Conservation (phyloP, 1,284 basidiomycete species). For the Polyporus tsugae region DNA sequence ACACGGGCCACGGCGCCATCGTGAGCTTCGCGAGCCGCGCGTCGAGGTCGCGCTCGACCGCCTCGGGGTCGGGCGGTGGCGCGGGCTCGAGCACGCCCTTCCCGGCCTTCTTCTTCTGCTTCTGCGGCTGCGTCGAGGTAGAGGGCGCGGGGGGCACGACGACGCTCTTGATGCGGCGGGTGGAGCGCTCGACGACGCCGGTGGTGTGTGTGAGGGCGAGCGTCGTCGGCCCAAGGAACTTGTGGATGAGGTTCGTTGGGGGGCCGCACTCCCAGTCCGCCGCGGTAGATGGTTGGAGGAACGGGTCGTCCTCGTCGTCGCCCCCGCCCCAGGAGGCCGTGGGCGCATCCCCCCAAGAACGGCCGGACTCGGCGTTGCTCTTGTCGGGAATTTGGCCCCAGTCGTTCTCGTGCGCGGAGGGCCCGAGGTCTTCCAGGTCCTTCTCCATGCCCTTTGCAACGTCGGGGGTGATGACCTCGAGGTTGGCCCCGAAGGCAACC, state of each 20-base stretch:
- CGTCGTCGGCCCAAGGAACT: conserved; percentile 53
- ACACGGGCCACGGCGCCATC: conserved; percentile 60
- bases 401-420: conserved; percentile 25
- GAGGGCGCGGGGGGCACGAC: conserved; percentile 33
- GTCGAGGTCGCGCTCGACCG: conserved; percentile 60
- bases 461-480: conserved; percentile 37
- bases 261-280: conserved; percentile 34
- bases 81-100: conserved; percentile 11
- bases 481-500: conserved; percentile 23
- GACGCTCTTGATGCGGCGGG: conserved; percentile 53
- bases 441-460: conserved; percentile 29
- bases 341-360: neutral
- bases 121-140: conserved; percentile 15
- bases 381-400: conserved; percentile 4
- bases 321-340: neutral
- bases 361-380: conserved; percentile 11
- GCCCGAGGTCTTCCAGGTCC: conserved; percentile 28
- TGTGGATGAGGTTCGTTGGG: conserved; percentile 42
- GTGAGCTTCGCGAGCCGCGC: conserved; percentile 56
- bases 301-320: neutral
- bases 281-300: conserved; percentile 4
- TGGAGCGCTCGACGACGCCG: conserved; percentile 60
- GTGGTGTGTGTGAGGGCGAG: conserved; percentile 57
- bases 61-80: conserved; percentile 37
- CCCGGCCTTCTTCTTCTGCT: conserved; percentile 26